Base-by-base conservation (phyloP, 148 eudicot genomes). In the Vaccinium myrtillus region DNA sequence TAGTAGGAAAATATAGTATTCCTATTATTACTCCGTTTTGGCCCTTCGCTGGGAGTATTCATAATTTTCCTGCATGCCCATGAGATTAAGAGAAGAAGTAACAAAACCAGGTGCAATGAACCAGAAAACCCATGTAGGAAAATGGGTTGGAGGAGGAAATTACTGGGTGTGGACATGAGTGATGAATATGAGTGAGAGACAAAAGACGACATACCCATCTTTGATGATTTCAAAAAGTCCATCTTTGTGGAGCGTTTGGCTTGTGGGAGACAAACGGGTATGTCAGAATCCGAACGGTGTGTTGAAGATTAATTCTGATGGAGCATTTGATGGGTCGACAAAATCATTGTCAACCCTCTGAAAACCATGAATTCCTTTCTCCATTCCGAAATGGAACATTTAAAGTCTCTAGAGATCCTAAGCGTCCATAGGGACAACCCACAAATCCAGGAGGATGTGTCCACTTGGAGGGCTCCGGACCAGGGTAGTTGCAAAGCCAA, bases 1-100 rank as follows among this genome's bases (percentile, higher is more conserved):
- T 80, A 86, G 63, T 86, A 86, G 85, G 88, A 54, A 80, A 89
- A 81, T 67, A 82, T 87, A 78, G 54, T 18, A 4, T 46, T 77
- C 25, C 50, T 53, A 23, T 25, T 18, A 58, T 5, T 9, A 69
- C 79, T 73, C 61, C 77, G 76, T 83, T 91, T 93, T 5, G 83
- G 81, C 43, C 65, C 78, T 30, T 85, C 86, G 81, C 65, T 46
- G 39, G 8, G 75, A 70, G 8, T 69, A 63, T 67, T 63, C 53
- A 10, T 79, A 39, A 63, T 32, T 74, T 87, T 82, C 49, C 51
- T 27, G 3, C 48, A 30, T 13, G 30, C 61, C 84, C 84, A 82
- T n/a, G 54, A 67, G 18, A 82, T 18, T 15, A 27, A 51, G 2
- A 82, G 84, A 51, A 12, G 1, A 25, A 82, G 30, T 6, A n/a